Conservation (phyloP, 2,329 filamentous ascomycete genomes). For the Myotisia sp. region DNA sequence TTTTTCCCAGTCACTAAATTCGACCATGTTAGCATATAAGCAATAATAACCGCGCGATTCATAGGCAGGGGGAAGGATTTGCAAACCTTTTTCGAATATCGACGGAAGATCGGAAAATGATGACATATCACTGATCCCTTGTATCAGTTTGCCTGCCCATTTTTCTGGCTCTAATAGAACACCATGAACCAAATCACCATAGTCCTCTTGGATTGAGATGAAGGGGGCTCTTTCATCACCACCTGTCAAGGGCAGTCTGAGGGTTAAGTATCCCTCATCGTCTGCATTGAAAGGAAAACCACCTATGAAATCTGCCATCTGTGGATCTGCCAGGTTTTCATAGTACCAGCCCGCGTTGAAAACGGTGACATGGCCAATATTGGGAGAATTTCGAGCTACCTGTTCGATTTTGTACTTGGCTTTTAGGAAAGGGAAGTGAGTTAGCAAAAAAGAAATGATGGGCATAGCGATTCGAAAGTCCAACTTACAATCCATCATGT, state of each 20-base stretch:
- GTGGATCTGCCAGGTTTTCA: conserved; percentile 28
- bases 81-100: no score
- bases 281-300: conserved; percentile 29
- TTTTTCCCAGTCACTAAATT: no score
- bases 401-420: conserved; percentile 28
- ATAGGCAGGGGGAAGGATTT: no score
- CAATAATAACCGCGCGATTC: no score
- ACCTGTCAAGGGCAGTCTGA: conserved; percentile 27
- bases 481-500: conserved; percentile 1
- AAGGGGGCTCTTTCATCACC: conserved; percentile 28
- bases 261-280: conserved; percentile 25
- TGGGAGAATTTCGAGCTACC: conserved; percentile 21
- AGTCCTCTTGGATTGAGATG: conserved; percentile 30
- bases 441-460: background rate
- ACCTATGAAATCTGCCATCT: conserved; percentile 25
- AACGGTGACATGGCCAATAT: conserved; percentile 25
- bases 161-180: conserved; percentile 28
- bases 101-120: no score
- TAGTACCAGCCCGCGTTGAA: conserved; percentile 31
- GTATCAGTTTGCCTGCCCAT: conserved; percentile 25
- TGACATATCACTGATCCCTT: conserved; percentile 25
- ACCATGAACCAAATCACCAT: conserved; percentile 35
- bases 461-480: background rate
- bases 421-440: conserved; percentile 9
- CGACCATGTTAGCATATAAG: no score